Percentiles rank a stretch among this genome's conserved stretches.
These are phyloP conservation scores for Purshia tridentata DNA, from an alignment of 306 rosid genomes.

Conservation along the genomic window DNA sequence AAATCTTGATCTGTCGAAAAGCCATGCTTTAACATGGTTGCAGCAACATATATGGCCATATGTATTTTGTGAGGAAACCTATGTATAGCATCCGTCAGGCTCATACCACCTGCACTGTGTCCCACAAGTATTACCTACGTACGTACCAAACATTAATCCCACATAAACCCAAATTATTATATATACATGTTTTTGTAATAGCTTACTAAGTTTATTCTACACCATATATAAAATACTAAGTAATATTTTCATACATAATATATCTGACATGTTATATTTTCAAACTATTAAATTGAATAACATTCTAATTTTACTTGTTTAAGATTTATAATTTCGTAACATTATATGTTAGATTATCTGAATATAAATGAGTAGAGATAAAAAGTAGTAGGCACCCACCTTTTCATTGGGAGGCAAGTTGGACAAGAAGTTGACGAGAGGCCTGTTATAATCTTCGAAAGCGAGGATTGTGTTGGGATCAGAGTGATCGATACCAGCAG, in stretches of 20 bases:
- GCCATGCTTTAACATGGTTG: slow-evolving; percentile 27
- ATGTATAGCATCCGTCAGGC: slow-evolving; percentile 29
- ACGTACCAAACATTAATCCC: neutral
- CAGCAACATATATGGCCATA: slow-evolving; percentile 31
- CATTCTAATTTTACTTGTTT: no score
- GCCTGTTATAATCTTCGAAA: slow-evolving; percentile 19
- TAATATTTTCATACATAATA: no score
- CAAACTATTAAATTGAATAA: no score
- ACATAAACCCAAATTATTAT: neutral
- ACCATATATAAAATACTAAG: no score
- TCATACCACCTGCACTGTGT: slow-evolving; percentile 37
- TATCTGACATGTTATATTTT: no score
- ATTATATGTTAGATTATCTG: no score
- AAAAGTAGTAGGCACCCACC: neutral
- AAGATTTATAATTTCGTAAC: no score
- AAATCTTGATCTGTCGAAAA: slow-evolving; percentile 24
- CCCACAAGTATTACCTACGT: slow-evolving; percentile 37
- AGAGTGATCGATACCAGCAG: slow-evolving; percentile 15
- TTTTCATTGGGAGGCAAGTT: slow-evolving; percentile 10
- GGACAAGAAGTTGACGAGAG: slow-evolving; percentile 17
- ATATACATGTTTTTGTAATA: no score
- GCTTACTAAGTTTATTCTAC: no score
- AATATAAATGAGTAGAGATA: no score
- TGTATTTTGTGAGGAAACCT: slow-evolving; percentile 23
- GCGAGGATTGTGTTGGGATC: slow-evolving; percentile 23